Evolutionary conservation across 176 grass and related monocot genomes (phyloP).

Genomic region (Elaeis guineensis): DNA sequence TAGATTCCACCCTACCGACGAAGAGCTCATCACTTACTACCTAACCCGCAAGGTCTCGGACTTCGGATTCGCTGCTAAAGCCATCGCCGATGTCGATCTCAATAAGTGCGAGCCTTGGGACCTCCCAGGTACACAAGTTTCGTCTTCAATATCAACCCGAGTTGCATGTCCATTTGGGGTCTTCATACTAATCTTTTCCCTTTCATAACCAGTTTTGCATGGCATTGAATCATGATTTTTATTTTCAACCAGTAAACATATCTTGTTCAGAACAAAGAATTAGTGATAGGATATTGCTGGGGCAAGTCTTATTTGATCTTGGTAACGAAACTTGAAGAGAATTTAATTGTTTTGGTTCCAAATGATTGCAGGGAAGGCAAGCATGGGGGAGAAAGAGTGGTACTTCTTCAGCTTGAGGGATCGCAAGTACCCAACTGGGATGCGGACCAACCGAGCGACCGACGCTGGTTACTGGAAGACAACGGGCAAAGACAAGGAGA

Average conservation of each 20-base stretch:
- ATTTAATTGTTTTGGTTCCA: too few species aligned
- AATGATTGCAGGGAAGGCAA: slow-evolving; percentile 11
- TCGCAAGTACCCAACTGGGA: slow-evolving; percentile 20
- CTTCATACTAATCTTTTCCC: too few species aligned
- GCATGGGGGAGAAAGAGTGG: slow-evolving; percentile 29
- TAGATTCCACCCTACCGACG: slow-evolving; percentile 44
- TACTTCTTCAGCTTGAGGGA: slow-evolving; percentile 29
- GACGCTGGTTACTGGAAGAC: slow-evolving; percentile 26
- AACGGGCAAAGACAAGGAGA: slow-evolving; percentile 25
- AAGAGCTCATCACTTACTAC: slow-evolving; percentile 44
- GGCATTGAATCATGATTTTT: too few species aligned
- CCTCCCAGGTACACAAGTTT: slow-evolving; percentile 25
- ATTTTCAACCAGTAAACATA: too few species aligned
- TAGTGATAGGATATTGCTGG: too few species aligned
- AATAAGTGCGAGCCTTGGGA: slow-evolving; percentile 56
- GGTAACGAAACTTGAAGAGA: too few species aligned
- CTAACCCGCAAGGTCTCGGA: slow-evolving; percentile 34
- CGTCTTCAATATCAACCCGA: too few species aligned
- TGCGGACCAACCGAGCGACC: slow-evolving; percentile 21
- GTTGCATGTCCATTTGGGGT: too few species aligned
- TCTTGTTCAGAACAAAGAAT: too few species aligned
- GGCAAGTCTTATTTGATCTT: too few species aligned
- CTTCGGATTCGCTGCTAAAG: slow-evolving; percentile 21
- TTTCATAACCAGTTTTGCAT: too few species aligned
- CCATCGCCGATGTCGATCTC: slow-evolving; percentile 38